Percentiles rank a stretch among this genome's conserved stretches.
phyloP scores from a whole-genome alignment of 2,329 filamentous ascomycete species.

The Cladophialophora yegresii region DNA sequence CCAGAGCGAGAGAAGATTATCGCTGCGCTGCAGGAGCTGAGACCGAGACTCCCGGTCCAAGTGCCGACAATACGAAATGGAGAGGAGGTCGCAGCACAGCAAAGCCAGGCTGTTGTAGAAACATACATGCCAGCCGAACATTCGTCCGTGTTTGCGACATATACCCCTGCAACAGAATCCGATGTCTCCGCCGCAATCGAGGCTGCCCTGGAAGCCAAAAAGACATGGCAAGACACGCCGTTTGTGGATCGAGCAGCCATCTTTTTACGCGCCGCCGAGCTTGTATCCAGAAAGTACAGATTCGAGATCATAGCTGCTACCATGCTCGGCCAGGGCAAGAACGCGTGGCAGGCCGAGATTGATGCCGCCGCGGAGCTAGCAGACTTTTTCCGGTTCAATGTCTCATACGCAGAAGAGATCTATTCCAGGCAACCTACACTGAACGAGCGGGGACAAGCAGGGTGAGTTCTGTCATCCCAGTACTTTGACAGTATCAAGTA shows the following conservation, averaged over 20 bases:
- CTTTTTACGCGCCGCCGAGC: constrained; percentile 92
- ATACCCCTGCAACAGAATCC: constrained; percentile 40
- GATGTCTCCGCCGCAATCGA: constrained; percentile 65
- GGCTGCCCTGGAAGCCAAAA: constrained; percentile 78
- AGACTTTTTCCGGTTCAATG: constrained; percentile 93
- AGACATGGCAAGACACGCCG: constrained; percentile 81
- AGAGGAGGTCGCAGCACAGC: constrained; percentile 11
- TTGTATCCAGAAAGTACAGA: constrained; percentile 86
- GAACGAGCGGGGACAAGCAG: constrained; percentile 82
- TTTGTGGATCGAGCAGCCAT: constrained; percentile 89
- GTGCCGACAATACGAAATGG: constrained; percentile 37
- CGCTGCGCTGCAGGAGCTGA: constrained; percentile 40
- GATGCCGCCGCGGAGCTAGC: constrained; percentile 88
- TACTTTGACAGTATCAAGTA: constrained; percentile 37
- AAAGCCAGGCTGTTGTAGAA: constrained; percentile 6
- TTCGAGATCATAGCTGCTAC: constrained; percentile 96
- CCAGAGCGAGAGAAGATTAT: constrained; percentile 43
- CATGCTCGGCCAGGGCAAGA: constrained; percentile 96
- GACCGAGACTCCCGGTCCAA: constrained; percentile 41
- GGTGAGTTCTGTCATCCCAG: constrained; percentile 49
- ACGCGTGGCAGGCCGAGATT: constrained; percentile 97
- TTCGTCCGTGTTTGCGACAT: constrained; percentile 43
- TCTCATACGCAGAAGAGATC: constrained; percentile 87
- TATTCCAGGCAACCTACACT: constrained; percentile 84
- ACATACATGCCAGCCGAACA: constrained; percentile 42